A percentile compares a stretch with the other conserved stretches of the same genome.
These are phyloP conservation scores for Pilobolus umbonatus DNA, from an alignment of 192 early-diverging fungal genomes.

Conservation along the genomic window DNA sequence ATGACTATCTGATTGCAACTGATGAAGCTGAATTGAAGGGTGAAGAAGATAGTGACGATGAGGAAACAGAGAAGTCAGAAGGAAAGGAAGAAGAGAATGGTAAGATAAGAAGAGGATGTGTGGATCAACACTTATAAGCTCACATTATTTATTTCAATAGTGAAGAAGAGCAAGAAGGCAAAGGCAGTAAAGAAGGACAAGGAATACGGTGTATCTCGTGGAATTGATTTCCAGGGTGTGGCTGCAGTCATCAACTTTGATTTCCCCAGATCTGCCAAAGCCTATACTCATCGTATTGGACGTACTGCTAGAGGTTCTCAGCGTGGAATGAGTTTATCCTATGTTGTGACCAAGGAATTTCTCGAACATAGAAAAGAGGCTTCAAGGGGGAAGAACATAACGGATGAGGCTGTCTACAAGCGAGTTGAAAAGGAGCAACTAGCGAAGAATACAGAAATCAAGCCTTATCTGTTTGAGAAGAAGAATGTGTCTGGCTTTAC, in stretches of 20 bases:
- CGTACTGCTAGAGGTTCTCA: slow-evolving; percentile 91
- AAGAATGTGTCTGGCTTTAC: slow-evolving; percentile 85
- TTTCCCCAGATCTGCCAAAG: slow-evolving; percentile 76
- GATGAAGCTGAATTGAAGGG: slow-evolving; percentile 77
- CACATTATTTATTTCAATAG: not conserved
- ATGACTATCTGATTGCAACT: slow-evolving; percentile 94
- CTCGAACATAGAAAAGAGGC: slow-evolving; percentile 27
- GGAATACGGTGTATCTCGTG: slow-evolving; percentile 94
- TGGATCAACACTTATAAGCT: not conserved
- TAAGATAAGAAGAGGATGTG: slow-evolving; percentile 18
- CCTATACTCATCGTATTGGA: slow-evolving; percentile 93
- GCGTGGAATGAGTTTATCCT: slow-evolving; percentile 84
- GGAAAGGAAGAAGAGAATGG: slow-evolving; percentile 27
- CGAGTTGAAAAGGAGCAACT: slow-evolving; percentile 71
- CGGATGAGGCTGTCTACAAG: slow-evolving; percentile 67
- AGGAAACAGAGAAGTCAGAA: slow-evolving; percentile 42
- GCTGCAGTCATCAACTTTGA: slow-evolving; percentile 97
- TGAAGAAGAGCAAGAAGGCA: slow-evolving; percentile 40
- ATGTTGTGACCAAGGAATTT: slow-evolving; percentile 62
- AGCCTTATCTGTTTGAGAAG: slow-evolving; percentile 85
- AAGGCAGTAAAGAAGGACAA: slow-evolving; percentile 57
- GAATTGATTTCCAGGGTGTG: slow-evolving; percentile 93
- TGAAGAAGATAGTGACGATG: slow-evolving; percentile 59
- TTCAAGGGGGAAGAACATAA: slow-evolving; percentile 27
- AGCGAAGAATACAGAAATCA: slow-evolving; percentile 46